Evolutionary conservation across 2,329 filamentous ascomycete genomes (phyloP).

Genomic region (Pseudogymnoascus destructans): DNA sequence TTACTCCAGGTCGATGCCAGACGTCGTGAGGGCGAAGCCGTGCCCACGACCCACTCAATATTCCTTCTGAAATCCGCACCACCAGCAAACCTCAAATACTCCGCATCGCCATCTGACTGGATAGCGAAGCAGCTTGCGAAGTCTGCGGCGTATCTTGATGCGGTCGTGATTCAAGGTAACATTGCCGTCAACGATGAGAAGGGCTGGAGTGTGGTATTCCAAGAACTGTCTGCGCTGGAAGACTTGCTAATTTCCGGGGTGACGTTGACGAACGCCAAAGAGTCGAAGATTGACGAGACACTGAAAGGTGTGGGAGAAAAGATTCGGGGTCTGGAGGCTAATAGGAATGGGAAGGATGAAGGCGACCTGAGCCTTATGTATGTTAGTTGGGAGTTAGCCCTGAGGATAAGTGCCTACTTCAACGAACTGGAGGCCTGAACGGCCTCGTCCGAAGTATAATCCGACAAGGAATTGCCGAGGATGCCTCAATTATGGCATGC

Average conservation of each 20-base stretch:
- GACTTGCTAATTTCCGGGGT: slow-evolving; percentile 9
- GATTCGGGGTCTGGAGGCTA: background rate
- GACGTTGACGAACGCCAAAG: background rate
- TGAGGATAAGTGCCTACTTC: slow-evolving; percentile 9
- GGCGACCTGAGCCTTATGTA: slow-evolving; percentile 10
- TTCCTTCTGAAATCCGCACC: slow-evolving; percentile 12
- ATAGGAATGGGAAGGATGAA: slow-evolving; percentile 5
- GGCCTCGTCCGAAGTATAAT: background rate
- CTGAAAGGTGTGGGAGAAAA: slow-evolving; percentile 3
- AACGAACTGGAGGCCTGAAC: slow-evolving; percentile 5
- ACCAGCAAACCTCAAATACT: slow-evolving; percentile 1
- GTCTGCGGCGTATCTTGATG: background rate
- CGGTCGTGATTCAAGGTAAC: background rate
- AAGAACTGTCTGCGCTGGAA: slow-evolving; percentile 6
- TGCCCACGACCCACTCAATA: slow-evolving; percentile 11
- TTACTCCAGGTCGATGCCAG: slow-evolving; percentile 2
- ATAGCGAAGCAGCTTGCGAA: background rate
- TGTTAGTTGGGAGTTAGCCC: slow-evolving; percentile 10
- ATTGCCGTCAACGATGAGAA: slow-evolving; percentile 6
- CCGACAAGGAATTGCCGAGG: background rate
- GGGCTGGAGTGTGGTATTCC: slow-evolving; percentile 5
- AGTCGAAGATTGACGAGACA: slow-evolving; percentile 1
- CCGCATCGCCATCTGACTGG: slow-evolving; percentile 9
- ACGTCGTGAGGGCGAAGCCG: background rate
- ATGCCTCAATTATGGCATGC: background rate